Evolutionary conservation across 345 rosid genomes (phyloP).

Genomic region (Linum tenue): DNA sequence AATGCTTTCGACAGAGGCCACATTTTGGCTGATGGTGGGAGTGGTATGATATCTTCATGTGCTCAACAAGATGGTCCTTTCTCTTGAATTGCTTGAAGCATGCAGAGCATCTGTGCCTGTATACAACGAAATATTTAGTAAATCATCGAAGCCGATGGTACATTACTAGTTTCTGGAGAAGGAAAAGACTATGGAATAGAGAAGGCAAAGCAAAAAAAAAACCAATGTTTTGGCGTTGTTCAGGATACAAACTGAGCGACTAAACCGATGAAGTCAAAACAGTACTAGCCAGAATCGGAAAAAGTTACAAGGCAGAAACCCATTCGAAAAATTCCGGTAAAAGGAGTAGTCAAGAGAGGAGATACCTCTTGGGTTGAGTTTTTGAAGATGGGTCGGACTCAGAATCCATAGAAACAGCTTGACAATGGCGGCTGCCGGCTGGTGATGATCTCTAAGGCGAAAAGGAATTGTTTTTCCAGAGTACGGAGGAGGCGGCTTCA

Average conservation of each 20-base stretch:
- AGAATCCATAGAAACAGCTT: slow-evolving; percentile 12
- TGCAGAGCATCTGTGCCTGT: slow-evolving; percentile 61
- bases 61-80: slow-evolving; percentile 66
- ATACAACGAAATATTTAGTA: not conserved
- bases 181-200: not conserved
- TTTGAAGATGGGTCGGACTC: not conserved
- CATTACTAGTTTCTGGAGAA: not conserved
- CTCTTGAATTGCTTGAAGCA: slow-evolving; percentile 68
- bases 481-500: not conserved
- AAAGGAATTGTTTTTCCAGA: not conserved
- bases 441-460: not conserved
- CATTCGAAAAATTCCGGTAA: not conserved
- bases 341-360: not conserved
- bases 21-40: slow-evolving; percentile 68
- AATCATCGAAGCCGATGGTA: not conserved
- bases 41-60: slow-evolving; percentile 66
- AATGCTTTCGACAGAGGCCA: slow-evolving; percentile 59
- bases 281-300: not conserved
- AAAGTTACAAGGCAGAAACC: not conserved
- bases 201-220: not conserved
- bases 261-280: not conserved
- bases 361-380: slow-evolving; percentile 10
- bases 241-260: not conserved
- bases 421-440: not conserved
- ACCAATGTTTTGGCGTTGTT: not conserved